These are phyloP conservation scores for Cyberlindnera galapagoensis DNA, from an alignment of 805 yeast species.

Conservation along the genomic window DNA sequence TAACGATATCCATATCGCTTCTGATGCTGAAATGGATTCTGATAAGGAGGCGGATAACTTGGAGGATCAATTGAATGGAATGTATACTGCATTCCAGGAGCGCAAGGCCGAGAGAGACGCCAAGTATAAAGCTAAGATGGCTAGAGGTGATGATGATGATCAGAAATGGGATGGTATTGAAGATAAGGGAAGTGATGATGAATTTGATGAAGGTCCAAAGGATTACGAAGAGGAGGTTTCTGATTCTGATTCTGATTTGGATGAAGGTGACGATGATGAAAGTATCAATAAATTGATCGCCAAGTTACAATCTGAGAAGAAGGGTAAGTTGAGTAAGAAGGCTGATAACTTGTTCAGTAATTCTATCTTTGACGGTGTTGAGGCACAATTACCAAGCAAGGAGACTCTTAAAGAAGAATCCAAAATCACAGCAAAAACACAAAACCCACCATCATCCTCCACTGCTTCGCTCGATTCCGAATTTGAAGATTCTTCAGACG, in stretches of 20 bases:
- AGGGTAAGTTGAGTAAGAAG: constrained; percentile 30
- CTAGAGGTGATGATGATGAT: constrained; percentile 71
- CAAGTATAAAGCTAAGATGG: constrained; percentile 58
- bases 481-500: constrained; percentile 17
- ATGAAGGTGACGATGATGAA: constrained; percentile 59
- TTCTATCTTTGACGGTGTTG: constrained; percentile 45
- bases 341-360: constrained; percentile 44
- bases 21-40: constrained; percentile 33
- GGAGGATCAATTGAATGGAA: constrained; percentile 75
- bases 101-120: constrained; percentile 64
- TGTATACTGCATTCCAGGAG: constrained; percentile 71
- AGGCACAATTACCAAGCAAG: constrained; percentile 26
- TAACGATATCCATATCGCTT: constrained; percentile 51
- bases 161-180: constrained; percentile 74
- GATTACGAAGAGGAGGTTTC: constrained; percentile 38
- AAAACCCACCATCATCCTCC: constrained; percentile 11
- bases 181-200: constrained; percentile 36
- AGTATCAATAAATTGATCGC: constrained; percentile 56
- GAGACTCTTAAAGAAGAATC: too few species aligned
- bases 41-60: constrained; percentile 59
- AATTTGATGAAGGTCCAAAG: constrained; percentile 28
- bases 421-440: constrained; percentile 3
- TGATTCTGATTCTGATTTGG: constrained; percentile 23
- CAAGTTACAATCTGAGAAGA: constrained; percentile 43
- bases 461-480: constrained; percentile 22